These are phyloP conservation scores for Dimargaris cristalligena DNA, from an alignment of 192 early-diverging fungal species.

Conservation along the genomic window DNA sequence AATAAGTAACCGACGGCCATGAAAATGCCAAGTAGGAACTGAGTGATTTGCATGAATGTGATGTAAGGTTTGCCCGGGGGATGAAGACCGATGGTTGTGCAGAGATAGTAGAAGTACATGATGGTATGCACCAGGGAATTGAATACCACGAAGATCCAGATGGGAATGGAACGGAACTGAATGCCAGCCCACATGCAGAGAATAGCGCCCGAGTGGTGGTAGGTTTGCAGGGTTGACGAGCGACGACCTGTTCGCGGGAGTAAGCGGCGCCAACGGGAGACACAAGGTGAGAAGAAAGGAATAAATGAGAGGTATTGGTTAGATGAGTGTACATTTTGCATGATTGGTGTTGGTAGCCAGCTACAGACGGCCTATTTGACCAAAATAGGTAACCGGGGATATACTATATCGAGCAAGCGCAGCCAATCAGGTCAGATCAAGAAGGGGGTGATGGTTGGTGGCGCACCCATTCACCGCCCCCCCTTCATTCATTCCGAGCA, in stretches of 20 bases:
- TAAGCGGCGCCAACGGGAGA: no score
- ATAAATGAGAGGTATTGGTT: neutral
- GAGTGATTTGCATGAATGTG: slow-evolving; percentile 65
- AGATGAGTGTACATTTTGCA: neutral
- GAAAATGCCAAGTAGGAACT: slow-evolving; percentile 60
- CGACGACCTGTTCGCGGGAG: slow-evolving; percentile 28
- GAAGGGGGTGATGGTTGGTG: neutral
- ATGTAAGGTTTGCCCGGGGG: slow-evolving; percentile 68
- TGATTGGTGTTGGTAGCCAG: no score
- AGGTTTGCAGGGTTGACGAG: slow-evolving; percentile 64
- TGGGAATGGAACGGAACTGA: slow-evolving; percentile 47
- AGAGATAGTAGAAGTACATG: slow-evolving; percentile 75
- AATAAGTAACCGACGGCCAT: slow-evolving; percentile 50
- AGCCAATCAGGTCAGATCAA: neutral
- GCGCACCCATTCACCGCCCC: no score
- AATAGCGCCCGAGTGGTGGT: slow-evolving; percentile 76
- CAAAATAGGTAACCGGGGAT: neutral
- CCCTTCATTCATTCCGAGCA: no score
- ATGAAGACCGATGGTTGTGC: slow-evolving; percentile 51
- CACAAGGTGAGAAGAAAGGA: no score
- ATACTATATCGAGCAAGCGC: neutral
- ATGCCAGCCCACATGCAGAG: slow-evolving; percentile 61
- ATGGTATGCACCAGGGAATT: slow-evolving; percentile 80
- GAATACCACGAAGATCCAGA: slow-evolving; percentile 68
- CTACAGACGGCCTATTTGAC: no score